Base-by-base conservation (phyloP, 345 rosid genomes). In the Gossypium australe region DNA sequence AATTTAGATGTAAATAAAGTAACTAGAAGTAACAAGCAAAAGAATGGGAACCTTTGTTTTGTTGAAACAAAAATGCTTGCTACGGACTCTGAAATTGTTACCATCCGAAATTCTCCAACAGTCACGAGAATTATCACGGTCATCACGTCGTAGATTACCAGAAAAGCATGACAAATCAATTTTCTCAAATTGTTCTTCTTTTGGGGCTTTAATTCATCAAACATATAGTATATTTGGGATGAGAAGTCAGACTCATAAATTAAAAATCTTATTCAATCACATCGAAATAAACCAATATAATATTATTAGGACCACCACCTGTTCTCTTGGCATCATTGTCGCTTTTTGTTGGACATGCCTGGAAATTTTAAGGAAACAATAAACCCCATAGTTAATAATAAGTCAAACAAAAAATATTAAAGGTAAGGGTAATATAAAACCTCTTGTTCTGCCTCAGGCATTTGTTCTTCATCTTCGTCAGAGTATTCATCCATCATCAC, bases 391-490 rank as follows among this genome's bases (percentile, higher is more conserved):
- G 22, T 65, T 49, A 63, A 57, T 41, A 67, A 68, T 8, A 66
- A 48, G 34, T 24, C 34, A 41, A 44, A 11, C 20, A 25, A 22
- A 56, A 66, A 52, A 43, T 7, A 67, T n/a, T 47, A 25, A 48
- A 75, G 57, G 60, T 38, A 62, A 76, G 18, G 25, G 44, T 55
- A 38, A 64, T 59, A 29, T 76, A 34, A 75, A 78, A 96, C 99
- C 93, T 93, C 97, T 82, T 87, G 94, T 69, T 93, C 99, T 73
- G 92, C 84, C 72, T 93, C 98, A 70, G 97, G 87, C 70, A 90
- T 80, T 82, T 88, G 98, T 77, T 95, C 99, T 66, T 95, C 99
- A 82, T 95, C 99, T 64, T 94, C 97, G 44, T 96, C 98, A 24
- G 98, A 90, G 72, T 83, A 89, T 82, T 93, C 98, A 83, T 96